Conservation (phyloP, 345 rosid genomes). For the Erodium maritimum region DNA sequence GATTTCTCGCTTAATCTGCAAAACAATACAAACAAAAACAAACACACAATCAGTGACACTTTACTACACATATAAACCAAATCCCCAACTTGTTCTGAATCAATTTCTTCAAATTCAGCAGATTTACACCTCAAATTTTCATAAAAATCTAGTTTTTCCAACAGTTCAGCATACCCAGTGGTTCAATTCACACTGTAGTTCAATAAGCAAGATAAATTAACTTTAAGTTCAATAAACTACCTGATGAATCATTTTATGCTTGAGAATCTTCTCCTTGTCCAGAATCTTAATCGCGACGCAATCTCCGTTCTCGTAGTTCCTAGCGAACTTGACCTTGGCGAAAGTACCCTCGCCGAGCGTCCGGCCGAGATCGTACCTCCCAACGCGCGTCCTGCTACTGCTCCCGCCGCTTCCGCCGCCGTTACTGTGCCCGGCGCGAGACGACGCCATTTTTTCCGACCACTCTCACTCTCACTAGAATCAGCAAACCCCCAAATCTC, state of each 20-base stretch:
- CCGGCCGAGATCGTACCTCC: slow-evolving; percentile 87
- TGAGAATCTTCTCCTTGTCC: slow-evolving; percentile 81
- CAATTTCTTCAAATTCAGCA: not conserved
- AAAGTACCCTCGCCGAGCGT: slow-evolving; percentile 94
- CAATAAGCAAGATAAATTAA: no score
- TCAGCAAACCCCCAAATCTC: slow-evolving; percentile 5
- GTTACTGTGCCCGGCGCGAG: not conserved
- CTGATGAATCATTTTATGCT: slow-evolving; percentile 91
- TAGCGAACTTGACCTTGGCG: slow-evolving; percentile 96
- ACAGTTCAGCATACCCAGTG: no score
- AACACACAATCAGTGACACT: not conserved
- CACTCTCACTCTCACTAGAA: not conserved
- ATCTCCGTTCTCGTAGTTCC: slow-evolving; percentile 55
- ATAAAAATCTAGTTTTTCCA: no score
- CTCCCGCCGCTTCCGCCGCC: slow-evolving; percentile 35
- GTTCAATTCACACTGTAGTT: no score
- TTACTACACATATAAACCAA: slow-evolving; percentile 1
- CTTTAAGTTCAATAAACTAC: slow-evolving; percentile 14
- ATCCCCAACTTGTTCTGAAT: not conserved
- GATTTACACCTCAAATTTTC: no score
- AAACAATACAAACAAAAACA: slow-evolving; percentile 2
- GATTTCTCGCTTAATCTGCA: slow-evolving; percentile 91
- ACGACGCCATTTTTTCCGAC: not conserved
- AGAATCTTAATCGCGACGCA: slow-evolving; percentile 86
- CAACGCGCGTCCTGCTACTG: slow-evolving; percentile 73